phyloP scores from a whole-genome alignment of 2,329 filamentous ascomycete species.

The Stagonosporopsis vannaccii region DNA sequence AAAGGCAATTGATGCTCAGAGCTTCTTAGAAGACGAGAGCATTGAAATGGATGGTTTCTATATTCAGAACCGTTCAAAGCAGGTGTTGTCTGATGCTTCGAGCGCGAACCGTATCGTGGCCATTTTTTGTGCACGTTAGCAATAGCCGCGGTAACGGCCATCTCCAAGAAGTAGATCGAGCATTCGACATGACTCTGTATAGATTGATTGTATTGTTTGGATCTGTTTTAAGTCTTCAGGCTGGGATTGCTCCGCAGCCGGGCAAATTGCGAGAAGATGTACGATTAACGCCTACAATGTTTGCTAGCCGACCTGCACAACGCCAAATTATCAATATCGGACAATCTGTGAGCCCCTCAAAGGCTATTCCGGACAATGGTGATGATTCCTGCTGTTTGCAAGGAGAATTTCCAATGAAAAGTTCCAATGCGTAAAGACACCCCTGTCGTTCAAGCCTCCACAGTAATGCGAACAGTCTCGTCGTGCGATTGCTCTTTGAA shows the following conservation, averaged over 20 bases:
- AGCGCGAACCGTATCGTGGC: no score
- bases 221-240: background rate
- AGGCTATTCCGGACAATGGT: background rate
- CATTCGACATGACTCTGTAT: background rate
- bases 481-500: slow-evolving; percentile 24
- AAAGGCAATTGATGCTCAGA: background rate
- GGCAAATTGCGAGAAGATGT: background rate
- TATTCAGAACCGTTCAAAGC: background rate
- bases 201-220: background rate
- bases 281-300: background rate
- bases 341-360: background rate
- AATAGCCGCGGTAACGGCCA: background rate
- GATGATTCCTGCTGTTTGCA: background rate
- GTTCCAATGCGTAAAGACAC: background rate
- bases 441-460: slow-evolving; percentile 26
- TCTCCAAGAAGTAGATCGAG: background rate
- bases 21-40: background rate
- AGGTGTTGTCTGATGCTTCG: background rate
- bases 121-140: background rate
- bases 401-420: no score
- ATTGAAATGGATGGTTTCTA: background rate
- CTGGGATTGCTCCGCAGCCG: background rate
- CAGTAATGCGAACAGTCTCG: slow-evolving; percentile 35
- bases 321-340: background rate
- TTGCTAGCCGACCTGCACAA: background rate